Evolutionary conservation across 1,284 basidiomycete genomes (phyloP), one percentile per base, ranked within the genome.

Genomic region (Crucibulum parvulum): DNA sequence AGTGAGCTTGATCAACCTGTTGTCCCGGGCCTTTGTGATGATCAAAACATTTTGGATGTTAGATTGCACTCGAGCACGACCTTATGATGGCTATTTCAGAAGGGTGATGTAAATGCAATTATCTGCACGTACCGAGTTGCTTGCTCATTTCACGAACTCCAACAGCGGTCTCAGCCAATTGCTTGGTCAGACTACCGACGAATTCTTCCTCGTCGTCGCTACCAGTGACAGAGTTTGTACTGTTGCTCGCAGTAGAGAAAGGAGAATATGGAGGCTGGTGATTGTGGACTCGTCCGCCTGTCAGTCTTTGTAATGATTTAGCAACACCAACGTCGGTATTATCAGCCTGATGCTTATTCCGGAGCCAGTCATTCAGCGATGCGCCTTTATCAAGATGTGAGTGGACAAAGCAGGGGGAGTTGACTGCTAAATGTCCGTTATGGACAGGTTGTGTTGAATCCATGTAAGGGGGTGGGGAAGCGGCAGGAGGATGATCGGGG

Each of bases 81-180:
- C 96, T 95, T 71, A 35, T 38, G 36, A 52, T 62, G 53, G 53
- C 51, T 53, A 58, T 65, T 60, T 70, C 69, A 37, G 62, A 60
- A 59, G 58, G 47, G 62, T 35, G 2, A 51, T 51, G 37, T 9
- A 7, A 39, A 35, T 11, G 60, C 55, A 39, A 52, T 57, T 38
- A 47, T 41, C 47, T 24, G 24, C 24, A 86, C 90, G 67, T 68
- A 94, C 96, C 96, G 39, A 99, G 90, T 78, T 98, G 95, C 78
- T 98, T 98, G 87, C 95, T 97, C 94, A 99, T 97, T 78, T 99
- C 98, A 54, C 97, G 87, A 34, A 99, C 97, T 46, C 95, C 93
- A 31, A 97, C 94, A 13, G 97, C 98, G 13, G 97, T 99, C 80
- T 97, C 96, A 7, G 97, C 98, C 15, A 99, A 84, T 72, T 96